Evolutionary conservation across 148 eudicot species (phyloP).

Genomic region (Arbutus unedo): DNA sequence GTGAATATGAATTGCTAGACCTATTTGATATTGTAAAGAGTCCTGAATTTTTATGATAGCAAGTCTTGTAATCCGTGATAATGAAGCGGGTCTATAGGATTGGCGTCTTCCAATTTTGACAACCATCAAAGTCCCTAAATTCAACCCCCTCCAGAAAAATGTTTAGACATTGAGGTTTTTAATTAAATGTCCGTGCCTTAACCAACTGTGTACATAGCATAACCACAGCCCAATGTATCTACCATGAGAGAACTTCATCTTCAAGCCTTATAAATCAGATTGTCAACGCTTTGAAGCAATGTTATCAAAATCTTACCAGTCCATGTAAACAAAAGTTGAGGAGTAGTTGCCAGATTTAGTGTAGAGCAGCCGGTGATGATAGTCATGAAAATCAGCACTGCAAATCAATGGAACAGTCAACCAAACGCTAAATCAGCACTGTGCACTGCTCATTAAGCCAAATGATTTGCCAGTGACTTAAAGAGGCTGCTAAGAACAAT

Average conservation of each 20-base stretch:
- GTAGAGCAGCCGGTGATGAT: slow-evolving; percentile 86
- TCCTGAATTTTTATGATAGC: neutral
- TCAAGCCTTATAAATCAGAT: neutral
- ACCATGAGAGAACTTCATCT: neutral
- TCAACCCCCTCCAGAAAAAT: neutral
- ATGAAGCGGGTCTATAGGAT: neutral
- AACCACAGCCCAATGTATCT: too few species aligned
- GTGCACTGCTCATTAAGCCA: slow-evolving; percentile 1
- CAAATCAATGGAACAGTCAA: slow-evolving; percentile 13
- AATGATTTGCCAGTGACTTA: neutral
- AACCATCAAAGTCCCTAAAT: neutral
- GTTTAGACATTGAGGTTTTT: neutral
- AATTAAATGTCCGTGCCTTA: too few species aligned
- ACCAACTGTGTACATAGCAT: neutral
- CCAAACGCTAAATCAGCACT: neutral
- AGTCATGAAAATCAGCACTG: slow-evolving; percentile 96
- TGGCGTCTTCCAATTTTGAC: neutral
- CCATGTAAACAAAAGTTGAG: slow-evolving; percentile 94
- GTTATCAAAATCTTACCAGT: slow-evolving; percentile 46
- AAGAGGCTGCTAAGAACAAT: neutral
- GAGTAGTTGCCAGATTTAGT: slow-evolving; percentile 95
- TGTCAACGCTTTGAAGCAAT: neutral
- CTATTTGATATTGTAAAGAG: neutral
- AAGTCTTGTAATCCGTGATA: neutral
- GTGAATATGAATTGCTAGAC: neutral